Evolutionary conservation across 495 filamentous ascomycete genomes (phyloP), one percentile per base, ranked within the genome.

Genomic region (Peziza echinospora): DNA sequence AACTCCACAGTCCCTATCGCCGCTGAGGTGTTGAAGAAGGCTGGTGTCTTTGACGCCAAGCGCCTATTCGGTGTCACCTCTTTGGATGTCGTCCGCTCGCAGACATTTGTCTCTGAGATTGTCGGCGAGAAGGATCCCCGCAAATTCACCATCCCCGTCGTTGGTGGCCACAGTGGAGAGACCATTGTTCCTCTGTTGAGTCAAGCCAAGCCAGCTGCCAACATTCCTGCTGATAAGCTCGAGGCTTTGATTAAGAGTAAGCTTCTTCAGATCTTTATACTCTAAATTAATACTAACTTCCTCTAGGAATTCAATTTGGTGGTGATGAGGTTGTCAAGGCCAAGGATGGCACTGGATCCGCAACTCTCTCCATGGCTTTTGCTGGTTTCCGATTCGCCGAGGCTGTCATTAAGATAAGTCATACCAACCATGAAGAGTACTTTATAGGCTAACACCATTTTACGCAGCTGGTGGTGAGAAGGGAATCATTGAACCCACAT

Each of bases 1-100:
- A 97, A 97, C 80, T 91, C 82, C 21, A 97, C 91, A 26, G 91
- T 97, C 48, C 89, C 91, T 44, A 93, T 97, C 62, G 83, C 91
- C 40, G 89, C 89, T 45, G 89, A 97, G 69, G 75, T 92, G 46
- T 76, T 97, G 62, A 96, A 93, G 75, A 70, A 70, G 49, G 82
- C 85, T 63, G 77, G 78, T 50, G 84, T 92, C 55, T 96, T 94
- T 69, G 77, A 97, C 68, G 68, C 89, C 52, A 75, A 83, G 72
- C 83, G 77, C 58, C 78, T 97, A 43, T 96, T 97, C 59, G 89
- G 89, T 73, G 89, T 97, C 53, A 97, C 89, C 54, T 94, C 91
- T 28, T 73, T 97, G 53, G 89, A 97, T 65, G 85, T 96, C 55
- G 91, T 97, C 52, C 89, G 89, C 56, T 85, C 89, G 54, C 85